Evolutionary conservation across 495 filamentous ascomycete species (phyloP).

Genomic region (Pseudotulostoma volvatum): DNA sequence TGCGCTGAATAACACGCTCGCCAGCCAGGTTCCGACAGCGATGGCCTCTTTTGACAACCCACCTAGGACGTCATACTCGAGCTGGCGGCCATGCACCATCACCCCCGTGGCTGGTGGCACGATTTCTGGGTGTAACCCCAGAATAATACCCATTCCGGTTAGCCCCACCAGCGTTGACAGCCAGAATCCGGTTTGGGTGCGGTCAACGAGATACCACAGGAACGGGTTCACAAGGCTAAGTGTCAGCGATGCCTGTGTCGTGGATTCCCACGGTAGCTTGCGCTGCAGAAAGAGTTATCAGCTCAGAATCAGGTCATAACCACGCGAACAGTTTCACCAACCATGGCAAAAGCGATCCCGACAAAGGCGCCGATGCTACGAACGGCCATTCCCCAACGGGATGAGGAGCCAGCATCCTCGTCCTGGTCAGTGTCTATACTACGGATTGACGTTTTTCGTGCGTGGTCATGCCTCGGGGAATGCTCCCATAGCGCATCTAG

Average conservation of each 20-base stretch:
- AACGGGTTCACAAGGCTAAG: slow-evolving; percentile 86
- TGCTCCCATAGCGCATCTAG: slow-evolving; percentile 52
- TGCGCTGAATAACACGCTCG: slow-evolving; percentile 84
- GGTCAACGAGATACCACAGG: slow-evolving; percentile 91
- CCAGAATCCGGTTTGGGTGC: slow-evolving; percentile 67
- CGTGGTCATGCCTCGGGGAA: slow-evolving; percentile 6
- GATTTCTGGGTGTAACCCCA: slow-evolving; percentile 57
- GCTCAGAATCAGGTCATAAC: neutral
- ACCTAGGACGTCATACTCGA: slow-evolving; percentile 31
- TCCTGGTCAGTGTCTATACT: neutral
- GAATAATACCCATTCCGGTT: slow-evolving; percentile 52
- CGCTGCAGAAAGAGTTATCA: slow-evolving; percentile 34
- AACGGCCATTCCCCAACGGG: slow-evolving; percentile 69
- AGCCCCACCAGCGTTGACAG: slow-evolving; percentile 57
- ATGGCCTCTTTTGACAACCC: slow-evolving; percentile 56
- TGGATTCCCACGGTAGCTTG: slow-evolving; percentile 82
- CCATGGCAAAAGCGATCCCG: slow-evolving; percentile 92
- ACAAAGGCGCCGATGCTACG: slow-evolving; percentile 86
- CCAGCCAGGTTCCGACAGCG: slow-evolving; percentile 71
- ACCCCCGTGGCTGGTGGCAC: slow-evolving; percentile 44
- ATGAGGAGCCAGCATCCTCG: slow-evolving; percentile 2
- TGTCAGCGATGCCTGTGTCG: slow-evolving; percentile 78
- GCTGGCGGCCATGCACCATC: slow-evolving; percentile 7
- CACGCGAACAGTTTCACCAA: too few species aligned
- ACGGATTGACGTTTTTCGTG: neutral